Evolutionary conservation across 192 early-diverging fungal genomes (phyloP).

Genomic region (Backusella tuberculispora): DNA sequence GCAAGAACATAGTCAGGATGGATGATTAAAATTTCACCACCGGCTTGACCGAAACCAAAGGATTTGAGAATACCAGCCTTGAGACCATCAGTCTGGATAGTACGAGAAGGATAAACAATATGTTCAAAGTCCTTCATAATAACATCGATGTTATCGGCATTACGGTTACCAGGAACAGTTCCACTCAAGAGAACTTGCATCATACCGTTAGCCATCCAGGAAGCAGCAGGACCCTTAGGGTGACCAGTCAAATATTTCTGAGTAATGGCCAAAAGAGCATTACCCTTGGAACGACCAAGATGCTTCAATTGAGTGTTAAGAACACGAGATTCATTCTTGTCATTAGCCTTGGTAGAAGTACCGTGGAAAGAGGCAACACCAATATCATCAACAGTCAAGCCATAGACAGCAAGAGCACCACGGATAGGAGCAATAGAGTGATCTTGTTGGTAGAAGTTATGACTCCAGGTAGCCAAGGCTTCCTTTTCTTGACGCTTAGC

Average conservation of each 20-base stretch:
- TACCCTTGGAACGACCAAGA: conserved; percentile 85
- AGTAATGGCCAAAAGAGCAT: conserved; percentile 77
- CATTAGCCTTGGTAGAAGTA: conserved; percentile 93
- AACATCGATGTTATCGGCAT: conserved; percentile 83
- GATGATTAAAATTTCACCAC: conserved; percentile 84
- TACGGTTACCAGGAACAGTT: conserved; percentile 91
- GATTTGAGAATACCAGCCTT: conserved; percentile 91
- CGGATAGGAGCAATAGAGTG: conserved; percentile 82
- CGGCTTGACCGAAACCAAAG: conserved; percentile 96
- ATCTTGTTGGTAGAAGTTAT: conserved; percentile 78
- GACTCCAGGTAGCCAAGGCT: conserved; percentile 75
- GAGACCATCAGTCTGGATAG: conserved; percentile 89
- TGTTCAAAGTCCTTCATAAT: conserved; percentile 77
- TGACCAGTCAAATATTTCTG: conserved; percentile 97
- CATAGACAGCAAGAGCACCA: conserved; percentile 86
- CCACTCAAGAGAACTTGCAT: conserved; percentile 85
- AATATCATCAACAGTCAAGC: conserved; percentile 91
- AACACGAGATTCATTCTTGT: conserved; percentile 91
- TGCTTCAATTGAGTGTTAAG: conserved; percentile 84
- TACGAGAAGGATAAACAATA: conserved; percentile 79
- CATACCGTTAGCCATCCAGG: conserved; percentile 96
- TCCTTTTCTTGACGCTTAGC: conserved; percentile 75
- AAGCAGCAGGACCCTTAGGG: conserved; percentile 95
- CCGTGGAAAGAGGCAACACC: conserved; percentile 95
- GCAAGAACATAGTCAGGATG: conserved; percentile 88